Evolutionary conservation across 371 early-diverging fungal genomes (phyloP), one percentile per base, ranked within the genome.

Genomic region (Chytridium lagenaria): DNA sequence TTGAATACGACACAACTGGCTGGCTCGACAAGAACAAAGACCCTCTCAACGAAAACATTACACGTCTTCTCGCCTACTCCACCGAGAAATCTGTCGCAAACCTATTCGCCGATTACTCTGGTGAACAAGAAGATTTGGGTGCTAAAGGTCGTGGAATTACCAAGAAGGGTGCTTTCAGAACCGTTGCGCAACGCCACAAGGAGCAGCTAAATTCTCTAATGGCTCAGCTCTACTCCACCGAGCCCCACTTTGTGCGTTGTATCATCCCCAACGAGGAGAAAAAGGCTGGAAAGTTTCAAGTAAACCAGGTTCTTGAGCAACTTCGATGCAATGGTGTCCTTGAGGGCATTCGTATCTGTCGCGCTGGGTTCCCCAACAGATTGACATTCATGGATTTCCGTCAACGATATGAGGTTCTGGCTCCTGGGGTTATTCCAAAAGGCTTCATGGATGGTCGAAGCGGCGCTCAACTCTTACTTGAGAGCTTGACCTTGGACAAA

Each of bases 11-110:
- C 66, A 93, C 93, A n/a, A 78, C 84, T 1, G 98, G 96, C 2
- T 99, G 99, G 99, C 87, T 99, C 30, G 94, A 96, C 75, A 98
- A 98, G 87, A 99, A 99, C 90, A 99, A 98, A 83, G 99, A 99
- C 78, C 97, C 99, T n/a, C 86, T 98, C 57, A 98, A 98, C 81
- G 99, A 98, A 74, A 95, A 94, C 80, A 86, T 99, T 44, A 94
- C 97, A 0, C 84, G 92, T 2, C 83, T 98, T 31, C 81, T 99
- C 50, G 95, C 95, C 33, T 88, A 86, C 23, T 96, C 97, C 10
- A 82, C 89, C 12, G 92, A 96, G 67, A 84, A 84, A 40, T 94
- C 90, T 75, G 82, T 98, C 30, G 92, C 92, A 0, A 76, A 78
- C 12, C 83, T 99, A 28, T 98, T 96, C 80, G 76, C 88, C 16